Base-by-base conservation (phyloP, 73 alveolate species). In the Blepharisma stoltei region DNA sequence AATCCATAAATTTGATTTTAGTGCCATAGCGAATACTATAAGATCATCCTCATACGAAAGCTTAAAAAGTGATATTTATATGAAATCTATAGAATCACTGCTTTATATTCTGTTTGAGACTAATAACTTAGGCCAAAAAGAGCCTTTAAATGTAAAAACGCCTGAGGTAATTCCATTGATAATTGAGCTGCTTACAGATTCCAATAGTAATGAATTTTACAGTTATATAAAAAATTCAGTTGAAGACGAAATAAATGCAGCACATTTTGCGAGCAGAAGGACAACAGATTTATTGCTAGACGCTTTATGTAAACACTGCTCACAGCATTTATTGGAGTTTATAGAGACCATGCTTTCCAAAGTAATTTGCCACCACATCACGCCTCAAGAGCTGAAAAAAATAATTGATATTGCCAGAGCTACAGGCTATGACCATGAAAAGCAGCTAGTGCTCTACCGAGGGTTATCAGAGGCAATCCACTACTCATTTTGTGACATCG, bases 321-420 rank as follows among this genome's bases (percentile, higher is more conserved):
- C n/a, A 14, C 38, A 14, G 38, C 23, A 14, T 60, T 60, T 60
- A 25, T 18, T 60, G 5, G 38, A n/a, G 3, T 60, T 60, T 5
- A 60, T 60, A 18, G 37, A 14, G 2, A 60, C 14, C 38, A 60
- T 38, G 18, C 46, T 60, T 8, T 1, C 73, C 18, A n/a, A 14
- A 8, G 73, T 60, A 14, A 60, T 60, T 25, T 60, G 73, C 23
- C 73, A 60, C 23, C 73, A 60, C 4, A 25, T 60, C 47, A 60
- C 73, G 0, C 73, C 73, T 14, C 73, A 60, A 38, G 73, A 60
- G 23, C 73, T 60, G 45, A 60, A 60, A 25, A 60, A 60, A 60
- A 60, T 60, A n/a, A 60, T 60, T 14, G 73, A 60, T 14, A 60
- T 60, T 38, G 45, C 46, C 4, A 14, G 45, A 60, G 23, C 18